Base-by-base conservation (phyloP, 441 rosid genomes). In the Dalechampia spathulata region DNA sequence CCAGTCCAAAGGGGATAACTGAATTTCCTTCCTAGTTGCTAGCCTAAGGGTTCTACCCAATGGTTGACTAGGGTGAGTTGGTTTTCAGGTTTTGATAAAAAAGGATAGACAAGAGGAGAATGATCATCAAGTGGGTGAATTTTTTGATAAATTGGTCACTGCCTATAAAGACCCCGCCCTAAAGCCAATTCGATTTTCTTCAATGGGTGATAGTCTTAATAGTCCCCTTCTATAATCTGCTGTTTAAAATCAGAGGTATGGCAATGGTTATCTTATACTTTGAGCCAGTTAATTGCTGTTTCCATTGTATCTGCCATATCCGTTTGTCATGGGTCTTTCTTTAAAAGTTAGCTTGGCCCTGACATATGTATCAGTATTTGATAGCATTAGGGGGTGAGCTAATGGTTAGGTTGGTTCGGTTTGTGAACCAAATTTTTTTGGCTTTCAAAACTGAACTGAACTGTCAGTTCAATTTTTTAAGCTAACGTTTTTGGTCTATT, bases 121-220 rank as follows among this genome's bases (percentile, higher is more conserved):
- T 48, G 83, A 83, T 14, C 76, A 79, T 19, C 45, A 57, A 20
- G 83, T 88, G 72, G 38, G 71, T 2, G 90, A 80, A 52, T 88
- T 88, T 63, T 81, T 69, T 39, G 66, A 78, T 4, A 69, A 83
- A 49, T 69, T 92, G 37, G 75, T 68, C 1, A 72, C 78, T 37
- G 84, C 93, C 17, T 92, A 88, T 62, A 67, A 63, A 36, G 95
- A 86, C 77, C 96, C 96, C 45, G 84, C 91, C 25, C 56, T 81
- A 66, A 70, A 48, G 52, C 73, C 79, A 25, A 52, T 74, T 20
- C 79, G 58, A 30, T 66, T n/a, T n/a, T n/a, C n/a, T n/a, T n/a
- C n/a, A n/a, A n/a, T n/a, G n/a, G n/a, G n/a, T n/a, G 86, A 79
- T 55, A 73, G 75, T 66, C 91, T 89, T 57, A 67, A 62, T 55